A percentile compares a stretch with the other conserved stretches of the same genome.
Conservation (phyloP, 2,329 filamentous ascomycete genomes). For the Didymella segeticola region DNA sequence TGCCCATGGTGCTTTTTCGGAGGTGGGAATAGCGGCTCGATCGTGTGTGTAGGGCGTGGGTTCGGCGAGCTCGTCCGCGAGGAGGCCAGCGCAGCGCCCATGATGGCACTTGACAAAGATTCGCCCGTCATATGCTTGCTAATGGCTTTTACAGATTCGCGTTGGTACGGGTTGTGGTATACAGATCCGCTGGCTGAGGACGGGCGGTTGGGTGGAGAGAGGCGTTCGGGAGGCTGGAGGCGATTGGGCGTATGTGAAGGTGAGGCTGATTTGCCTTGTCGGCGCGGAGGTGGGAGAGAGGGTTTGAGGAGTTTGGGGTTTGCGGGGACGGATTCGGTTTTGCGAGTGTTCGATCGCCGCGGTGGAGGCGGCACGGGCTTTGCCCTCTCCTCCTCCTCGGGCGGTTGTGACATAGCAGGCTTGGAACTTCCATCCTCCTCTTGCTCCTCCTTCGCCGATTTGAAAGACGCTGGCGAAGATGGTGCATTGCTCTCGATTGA, state of each 20-base stretch:
- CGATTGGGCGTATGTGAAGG: constrained; percentile 30
- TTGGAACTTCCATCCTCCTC: constrained; percentile 39
- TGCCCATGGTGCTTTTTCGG: constrained; percentile 44
- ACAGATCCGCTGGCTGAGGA: constrained; percentile 36
- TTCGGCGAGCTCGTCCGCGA: constrained; percentile 55
- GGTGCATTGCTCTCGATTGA: constrained; percentile 38
- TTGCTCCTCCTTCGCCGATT: constrained; percentile 45
- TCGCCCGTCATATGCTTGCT: constrained; percentile 64
- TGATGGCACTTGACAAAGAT: constrained; percentile 74
- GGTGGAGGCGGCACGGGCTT: constrained; percentile 38
- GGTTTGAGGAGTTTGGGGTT: constrained; percentile 14
- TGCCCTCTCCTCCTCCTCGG: constrained; percentile 2
- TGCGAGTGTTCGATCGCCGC: constrained; percentile 36
- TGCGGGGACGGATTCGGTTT: constrained; percentile 14
- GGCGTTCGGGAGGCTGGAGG: constrained; percentile 28
- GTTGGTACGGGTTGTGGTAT: constrained; percentile 51
- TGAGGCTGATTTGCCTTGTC: constrained; percentile 21
- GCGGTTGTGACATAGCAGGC: constrained; percentile 26
- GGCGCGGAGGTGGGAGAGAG: constrained; percentile 6
- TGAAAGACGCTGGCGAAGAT: constrained; percentile 44
- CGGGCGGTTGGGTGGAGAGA: constrained; percentile 29
- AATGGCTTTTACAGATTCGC: constrained; percentile 45
- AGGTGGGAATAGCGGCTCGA: constrained; percentile 49
- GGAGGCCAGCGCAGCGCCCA: constrained; percentile 75
- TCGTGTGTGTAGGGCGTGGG: constrained; percentile 32